These are phyloP conservation scores for Solanum lignicaule DNA, from an alignment of 257 asterid species.

Conservation along the genomic window DNA sequence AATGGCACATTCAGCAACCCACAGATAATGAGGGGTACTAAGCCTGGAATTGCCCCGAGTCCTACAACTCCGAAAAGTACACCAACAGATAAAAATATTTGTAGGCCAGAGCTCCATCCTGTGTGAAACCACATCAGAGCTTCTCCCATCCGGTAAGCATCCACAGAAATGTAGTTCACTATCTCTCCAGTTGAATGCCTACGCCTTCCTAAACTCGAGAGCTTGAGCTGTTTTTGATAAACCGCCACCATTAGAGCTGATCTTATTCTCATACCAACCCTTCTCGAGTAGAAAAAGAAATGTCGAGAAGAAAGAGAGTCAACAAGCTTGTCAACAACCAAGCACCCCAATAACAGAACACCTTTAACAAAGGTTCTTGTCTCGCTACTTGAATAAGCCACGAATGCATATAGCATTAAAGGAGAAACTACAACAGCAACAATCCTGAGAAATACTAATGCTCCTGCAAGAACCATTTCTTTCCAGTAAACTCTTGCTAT, in stretches of 20 bases:
- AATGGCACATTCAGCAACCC: constrained; percentile 56
- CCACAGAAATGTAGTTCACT: constrained; percentile 65
- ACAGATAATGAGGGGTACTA: constrained; percentile 42
- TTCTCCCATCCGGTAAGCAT: constrained; percentile 77
- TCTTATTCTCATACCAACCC: constrained; percentile 64
- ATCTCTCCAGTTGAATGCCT: constrained; percentile 64
- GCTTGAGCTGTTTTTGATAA: constrained; percentile 53
- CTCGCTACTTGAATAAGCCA: constrained; percentile 30
- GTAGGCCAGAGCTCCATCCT: constrained; percentile 40
- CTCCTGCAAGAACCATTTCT: constrained; percentile 31
- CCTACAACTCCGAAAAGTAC: constrained; percentile 52
- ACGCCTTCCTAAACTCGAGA: constrained; percentile 42
- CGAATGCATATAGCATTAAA: constrained; percentile 50
- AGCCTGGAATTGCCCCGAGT: constrained; percentile 59
- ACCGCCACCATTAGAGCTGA: constrained; percentile 64
- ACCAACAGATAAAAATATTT: constrained; percentile 24
- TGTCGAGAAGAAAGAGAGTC: constrained; percentile 53
- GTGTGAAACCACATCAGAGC: constrained; percentile 52
- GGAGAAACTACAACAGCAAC: constrained; percentile 39
- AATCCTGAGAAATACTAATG: constrained; percentile 26
- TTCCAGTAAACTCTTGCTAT: constrained; percentile 38
- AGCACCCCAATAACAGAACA: constrained; percentile 26
- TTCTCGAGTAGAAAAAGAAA: constrained; percentile 45
- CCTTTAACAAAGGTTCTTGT: constrained; percentile 22
- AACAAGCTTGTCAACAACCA: constrained; percentile 36